A percentile compares a stretch with the other conserved stretches of the same genome.
Conservation (phyloP, 1,139 yeast species). For the Yamadazyma diddensiae region DNA sequence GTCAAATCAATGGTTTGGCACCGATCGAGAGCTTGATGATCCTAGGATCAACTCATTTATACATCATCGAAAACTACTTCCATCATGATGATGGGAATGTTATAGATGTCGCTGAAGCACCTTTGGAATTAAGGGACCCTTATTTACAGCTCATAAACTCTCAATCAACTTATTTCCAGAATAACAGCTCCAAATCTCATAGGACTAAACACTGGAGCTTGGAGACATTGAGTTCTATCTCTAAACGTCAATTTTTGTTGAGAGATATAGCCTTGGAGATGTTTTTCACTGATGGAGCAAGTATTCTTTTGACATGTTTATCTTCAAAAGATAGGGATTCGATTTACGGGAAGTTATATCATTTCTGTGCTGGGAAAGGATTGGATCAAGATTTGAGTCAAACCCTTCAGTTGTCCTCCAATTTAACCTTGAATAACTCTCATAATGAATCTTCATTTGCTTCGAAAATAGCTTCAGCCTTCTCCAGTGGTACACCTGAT, state of each 20-base stretch:
- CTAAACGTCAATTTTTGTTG: conserved; percentile 69
- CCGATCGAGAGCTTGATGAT: conserved; percentile 73
- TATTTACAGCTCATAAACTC: conserved; percentile 57
- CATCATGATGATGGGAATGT: conserved; percentile 60
- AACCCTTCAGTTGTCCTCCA: conserved; percentile 47
- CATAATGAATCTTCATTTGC: conserved; percentile 21
- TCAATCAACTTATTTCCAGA: conserved; percentile 24
- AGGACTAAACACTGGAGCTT: conserved; percentile 55
- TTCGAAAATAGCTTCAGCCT: conserved; percentile 36
- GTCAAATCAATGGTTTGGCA: conserved; percentile 69
- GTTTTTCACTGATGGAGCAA: conserved; percentile 70
- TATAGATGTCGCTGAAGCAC: conserved; percentile 65
- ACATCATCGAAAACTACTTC: conserved; percentile 68
- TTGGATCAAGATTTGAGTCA: conserved; percentile 51
- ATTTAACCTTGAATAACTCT: conserved; percentile 13
- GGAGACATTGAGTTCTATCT: conserved; percentile 54
- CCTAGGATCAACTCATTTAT: conserved; percentile 59
- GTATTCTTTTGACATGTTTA: conserved; percentile 58
- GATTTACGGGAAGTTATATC: conserved; percentile 46
- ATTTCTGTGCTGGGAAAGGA: conserved; percentile 45
- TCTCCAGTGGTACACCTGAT: conserved; percentile 21
- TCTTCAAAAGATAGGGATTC: conserved; percentile 52
- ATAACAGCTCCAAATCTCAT: conserved; percentile 29
- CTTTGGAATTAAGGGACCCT: conserved; percentile 58
- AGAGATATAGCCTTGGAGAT: conserved; percentile 79